phyloP scores from a whole-genome alignment of 768 basidiomycete genomes.

The Pholiota conissans region DNA sequence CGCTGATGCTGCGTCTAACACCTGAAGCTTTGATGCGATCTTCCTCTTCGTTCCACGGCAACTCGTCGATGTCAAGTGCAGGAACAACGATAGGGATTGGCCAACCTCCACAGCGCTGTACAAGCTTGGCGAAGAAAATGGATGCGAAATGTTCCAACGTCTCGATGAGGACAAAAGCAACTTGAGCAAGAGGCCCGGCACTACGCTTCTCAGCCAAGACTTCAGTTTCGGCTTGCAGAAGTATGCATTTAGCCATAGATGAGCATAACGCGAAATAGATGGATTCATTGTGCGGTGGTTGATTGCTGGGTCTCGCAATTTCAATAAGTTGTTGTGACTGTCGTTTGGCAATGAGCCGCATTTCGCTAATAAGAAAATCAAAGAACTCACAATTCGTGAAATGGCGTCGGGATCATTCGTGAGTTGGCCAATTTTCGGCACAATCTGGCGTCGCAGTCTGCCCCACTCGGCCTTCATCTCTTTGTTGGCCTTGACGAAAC shows the following conservation, averaged over 20 bases:
- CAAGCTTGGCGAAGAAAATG: conserved; percentile 81
- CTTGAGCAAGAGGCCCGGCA: conserved; percentile 78
- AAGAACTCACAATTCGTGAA: conserved; percentile 56
- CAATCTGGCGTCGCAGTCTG: conserved; percentile 72
- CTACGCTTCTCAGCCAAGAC: conserved; percentile 85
- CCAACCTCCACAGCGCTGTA: conserved; percentile 90
- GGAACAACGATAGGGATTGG: conserved; percentile 68
- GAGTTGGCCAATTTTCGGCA: conserved; percentile 84
- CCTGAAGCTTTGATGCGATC: conserved; percentile 55
- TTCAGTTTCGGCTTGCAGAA: conserved; percentile 92
- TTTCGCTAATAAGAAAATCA: conserved; percentile 2
- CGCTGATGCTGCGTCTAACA: conserved; percentile 41
- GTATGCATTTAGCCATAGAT: conserved; percentile 84
- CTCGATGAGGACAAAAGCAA: conserved; percentile 71
- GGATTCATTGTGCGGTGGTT: conserved; percentile 29
- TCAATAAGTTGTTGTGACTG: conserved; percentile 41
- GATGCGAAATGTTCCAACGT: conserved; percentile 58
- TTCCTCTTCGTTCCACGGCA: conserved; percentile 40
- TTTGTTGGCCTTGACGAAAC: conserved; percentile 58
- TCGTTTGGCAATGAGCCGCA: background rate
- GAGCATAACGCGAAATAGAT: conserved; percentile 80
- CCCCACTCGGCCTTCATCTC: conserved; percentile 62
- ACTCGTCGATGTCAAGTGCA: conserved; percentile 46
- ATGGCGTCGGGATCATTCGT: conserved; percentile 70
- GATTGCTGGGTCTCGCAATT: conserved; percentile 31